These are phyloP conservation scores for Candida peoriensis DNA, from an alignment of 805 yeast genomes.

Conservation along the genomic window DNA sequence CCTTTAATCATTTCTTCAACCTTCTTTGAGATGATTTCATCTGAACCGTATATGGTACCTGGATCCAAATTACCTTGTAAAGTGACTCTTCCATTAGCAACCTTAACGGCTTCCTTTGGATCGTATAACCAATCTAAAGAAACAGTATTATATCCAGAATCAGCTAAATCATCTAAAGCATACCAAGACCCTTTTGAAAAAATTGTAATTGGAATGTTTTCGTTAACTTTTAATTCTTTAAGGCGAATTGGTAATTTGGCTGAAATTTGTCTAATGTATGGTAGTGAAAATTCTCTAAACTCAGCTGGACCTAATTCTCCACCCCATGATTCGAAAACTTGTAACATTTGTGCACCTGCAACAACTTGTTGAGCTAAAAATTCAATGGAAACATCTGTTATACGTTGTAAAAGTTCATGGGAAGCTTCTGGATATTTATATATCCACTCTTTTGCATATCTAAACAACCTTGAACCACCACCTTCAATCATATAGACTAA, in stretches of 20 bases:
- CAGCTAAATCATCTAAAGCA: constrained; percentile 81
- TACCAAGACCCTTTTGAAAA: constrained; percentile 98
- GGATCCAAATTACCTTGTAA: constrained; percentile 97
- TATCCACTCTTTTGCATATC: constrained; percentile 90
- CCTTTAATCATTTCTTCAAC: constrained; percentile 85
- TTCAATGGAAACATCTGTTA: constrained; percentile 86
- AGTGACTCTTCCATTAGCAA: constrained; percentile 69
- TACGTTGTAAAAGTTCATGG: constrained; percentile 64
- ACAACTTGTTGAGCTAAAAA: constrained; percentile 90
- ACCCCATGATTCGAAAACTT: constrained; percentile 97
- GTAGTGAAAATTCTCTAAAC: constrained; percentile 82
- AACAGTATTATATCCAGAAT: constrained; percentile 77
- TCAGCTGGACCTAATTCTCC: constrained; percentile 92
- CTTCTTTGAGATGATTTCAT: constrained; percentile 72
- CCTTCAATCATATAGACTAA: constrained; percentile 98
- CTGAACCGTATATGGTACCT: constrained; percentile 87
- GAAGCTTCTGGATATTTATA: constrained; percentile 72
- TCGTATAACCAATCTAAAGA: constrained; percentile 89
- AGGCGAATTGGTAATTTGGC: constrained; percentile 63
- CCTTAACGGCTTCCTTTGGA: constrained; percentile 78
- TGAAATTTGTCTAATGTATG: constrained; percentile 77
- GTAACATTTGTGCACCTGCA: constrained; percentile 98
- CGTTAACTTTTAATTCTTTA: constrained; percentile 62
- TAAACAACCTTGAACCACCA: constrained; percentile 87
- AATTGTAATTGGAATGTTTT: constrained; percentile 77